Evolutionary conservation across 2,329 filamentous ascomycete genomes (phyloP).

Genomic region (Gaeumannomyces tritici): DNA sequence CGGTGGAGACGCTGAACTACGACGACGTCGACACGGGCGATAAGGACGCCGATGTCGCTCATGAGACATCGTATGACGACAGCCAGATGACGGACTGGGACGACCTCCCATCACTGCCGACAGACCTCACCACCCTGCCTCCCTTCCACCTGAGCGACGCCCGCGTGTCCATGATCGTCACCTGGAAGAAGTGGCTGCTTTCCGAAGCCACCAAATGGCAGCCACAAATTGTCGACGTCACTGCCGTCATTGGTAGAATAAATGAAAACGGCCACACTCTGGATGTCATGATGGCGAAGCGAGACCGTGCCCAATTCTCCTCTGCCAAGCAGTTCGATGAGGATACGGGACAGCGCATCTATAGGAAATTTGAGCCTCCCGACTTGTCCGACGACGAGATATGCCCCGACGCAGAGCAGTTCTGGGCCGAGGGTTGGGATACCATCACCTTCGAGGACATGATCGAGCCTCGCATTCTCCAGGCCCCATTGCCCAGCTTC

Average conservation of each 20-base stretch:
- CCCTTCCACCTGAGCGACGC: constrained; percentile 36
- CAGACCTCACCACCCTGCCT: constrained; percentile 44
- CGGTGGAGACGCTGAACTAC: constrained; percentile 30
- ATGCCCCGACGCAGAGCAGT: constrained; percentile 45
- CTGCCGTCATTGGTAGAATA: constrained; percentile 53
- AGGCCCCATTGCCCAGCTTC: constrained; percentile 18
- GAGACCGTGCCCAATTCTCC: constrained; percentile 50
- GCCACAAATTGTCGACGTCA: constrained; percentile 53
- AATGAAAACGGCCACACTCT: constrained; percentile 41
- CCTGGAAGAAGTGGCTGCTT: constrained; percentile 56
- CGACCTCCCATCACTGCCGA: constrained; percentile 55
- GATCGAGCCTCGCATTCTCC: constrained; percentile 57
- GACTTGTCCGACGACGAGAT: constrained; percentile 39
- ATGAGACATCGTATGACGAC: constrained; percentile 6
- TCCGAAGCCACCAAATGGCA: constrained; percentile 56
- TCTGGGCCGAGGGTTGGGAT: constrained; percentile 53
- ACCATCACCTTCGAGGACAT: constrained; percentile 52
- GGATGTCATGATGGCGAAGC: constrained; percentile 55
- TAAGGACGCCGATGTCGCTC: neutral
- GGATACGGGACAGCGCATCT: constrained; percentile 60
- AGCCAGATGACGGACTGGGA: constrained; percentile 40
- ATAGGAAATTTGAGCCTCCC: constrained; percentile 69
- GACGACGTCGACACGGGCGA: constrained; percentile 19
- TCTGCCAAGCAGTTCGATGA: constrained; percentile 54
- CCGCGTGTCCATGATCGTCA: constrained; percentile 52